Evolutionary conservation across 2,329 filamentous ascomycete species (phyloP), one percentile per base, ranked within the genome.

Genomic region (Trichoderma oligosporum): DNA sequence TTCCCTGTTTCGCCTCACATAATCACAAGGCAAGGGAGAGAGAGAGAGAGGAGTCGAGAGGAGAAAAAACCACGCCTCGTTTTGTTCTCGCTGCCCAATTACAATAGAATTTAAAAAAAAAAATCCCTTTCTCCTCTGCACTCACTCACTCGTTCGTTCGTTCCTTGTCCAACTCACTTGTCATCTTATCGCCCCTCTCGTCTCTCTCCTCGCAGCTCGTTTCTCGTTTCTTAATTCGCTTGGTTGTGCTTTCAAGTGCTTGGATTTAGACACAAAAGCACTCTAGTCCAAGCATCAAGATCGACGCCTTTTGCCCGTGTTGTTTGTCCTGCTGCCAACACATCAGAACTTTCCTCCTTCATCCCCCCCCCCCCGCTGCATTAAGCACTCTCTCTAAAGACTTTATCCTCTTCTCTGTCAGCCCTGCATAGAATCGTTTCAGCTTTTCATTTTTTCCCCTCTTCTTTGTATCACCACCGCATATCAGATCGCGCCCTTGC

Each of bases 81-180:
- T 29, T 47, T 22, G 41, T 18, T n/a, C 45, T 52, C 45, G 44
- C 47, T 57, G 55, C 55, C 55, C 55, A 56, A 56, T 56, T 46
- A 56, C 22, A 46, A 56, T 46, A 39, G 33, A 47, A 45, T 46
- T 16, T 20, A 36, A 24, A 12, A 22, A 38, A 36, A 22, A 11
- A 31, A 9, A 36, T 25, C 38, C 38, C 20, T 12, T 27, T 52
- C 45, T 31, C 46, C 46, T 57, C 46, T 31, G 35, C 36, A 16
- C 51, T 54, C 51, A 31, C 36, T 54, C 45, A 11, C 18, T 42
- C 36, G 24, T 39, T 54, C 51, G 41, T 45, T 54, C 45, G 16
- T 14, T 52, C 27, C 22, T 29, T n/a, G 46, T 54, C 51, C 25
- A n/a, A 24, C 22, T 54, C 39, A 36, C 31, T 35, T 35, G 29